Evolutionary conservation across 2,329 filamentous ascomycete species (phyloP).

Genomic region (Talaromyces marneffei): DNA sequence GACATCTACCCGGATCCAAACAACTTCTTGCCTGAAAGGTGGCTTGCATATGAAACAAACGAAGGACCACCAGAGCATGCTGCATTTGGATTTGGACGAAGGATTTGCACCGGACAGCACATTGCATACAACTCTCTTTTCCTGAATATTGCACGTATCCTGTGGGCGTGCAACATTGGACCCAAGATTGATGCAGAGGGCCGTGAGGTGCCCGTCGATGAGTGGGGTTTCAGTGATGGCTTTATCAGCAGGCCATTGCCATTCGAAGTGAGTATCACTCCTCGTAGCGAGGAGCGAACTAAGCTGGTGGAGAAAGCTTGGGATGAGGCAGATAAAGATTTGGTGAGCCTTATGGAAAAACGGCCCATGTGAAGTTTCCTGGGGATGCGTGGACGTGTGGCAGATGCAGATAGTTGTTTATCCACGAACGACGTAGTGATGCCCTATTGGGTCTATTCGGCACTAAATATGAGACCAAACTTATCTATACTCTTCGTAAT

Average conservation of each 20-base stretch:
- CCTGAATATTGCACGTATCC: background rate
- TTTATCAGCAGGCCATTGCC: background rate
- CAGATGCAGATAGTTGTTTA: background rate
- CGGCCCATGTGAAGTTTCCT: background rate
- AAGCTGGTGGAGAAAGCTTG: background rate
- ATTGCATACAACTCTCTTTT: constrained; percentile 1
- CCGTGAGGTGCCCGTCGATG: background rate
- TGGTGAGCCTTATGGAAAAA: background rate
- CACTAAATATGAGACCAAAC: background rate
- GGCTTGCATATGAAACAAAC: background rate
- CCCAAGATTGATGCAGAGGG: background rate
- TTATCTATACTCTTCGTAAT: background rate
- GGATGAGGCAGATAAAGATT: background rate
- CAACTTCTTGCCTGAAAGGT: constrained; percentile 1
- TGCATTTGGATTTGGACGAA: background rate
- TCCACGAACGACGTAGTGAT: background rate
- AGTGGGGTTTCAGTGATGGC: background rate
- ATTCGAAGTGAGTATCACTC: background rate
- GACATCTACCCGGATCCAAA: background rate
- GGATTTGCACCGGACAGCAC: background rate
- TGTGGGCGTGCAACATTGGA: background rate
- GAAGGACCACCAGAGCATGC: background rate
- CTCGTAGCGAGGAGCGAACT: background rate
- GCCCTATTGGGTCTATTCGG: background rate
- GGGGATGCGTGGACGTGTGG: background rate